Evolutionary conservation across 305 asterid genomes (phyloP), one percentile per base, ranked within the genome.

Genomic region (Fraxinus greggii): DNA sequence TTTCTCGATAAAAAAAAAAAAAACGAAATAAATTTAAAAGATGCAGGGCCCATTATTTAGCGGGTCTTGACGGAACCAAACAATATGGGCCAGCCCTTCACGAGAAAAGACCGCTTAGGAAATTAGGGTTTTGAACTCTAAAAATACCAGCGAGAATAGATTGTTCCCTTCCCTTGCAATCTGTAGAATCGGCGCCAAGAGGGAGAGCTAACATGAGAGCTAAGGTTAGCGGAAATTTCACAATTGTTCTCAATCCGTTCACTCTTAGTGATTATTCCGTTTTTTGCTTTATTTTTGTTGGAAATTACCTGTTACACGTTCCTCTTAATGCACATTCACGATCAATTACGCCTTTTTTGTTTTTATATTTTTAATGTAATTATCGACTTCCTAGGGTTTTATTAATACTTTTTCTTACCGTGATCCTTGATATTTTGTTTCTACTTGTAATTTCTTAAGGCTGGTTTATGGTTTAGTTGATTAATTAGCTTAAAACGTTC

Each of bases 171-270:
- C 1, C 24, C 78, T 1, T 80, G 76, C 79, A 75, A 12, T 17
- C 33, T 80, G 21, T 19, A 15, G 26, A 6, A 19, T 70, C 78
- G 63, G 26, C 75, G 45, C 31, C 45, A 29, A 21, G 26, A 54
- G 45, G 23, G 23, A 42, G 80, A 82, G 45, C 73, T 24, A 80
- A 26, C 54, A 88, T 88, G 89, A 88, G 90, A 84, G 90, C 90
- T 13, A 88, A 88, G 90, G 90, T 86, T 31, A 59, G 80, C 38
- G 26, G 26, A 2, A 17, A 1, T 10, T n/a, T 13, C 9, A 40
- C 51, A 12, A 0, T 1, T 28, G 13, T 7, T 78, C n/a, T 82
- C n/a, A 1, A 8, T 74, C 33, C 70, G 17, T 10, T 77, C 7
- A 59, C 4, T 59, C 23, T n/a, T 19, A 17, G 23, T 19, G 1